Evolutionary conservation across 768 basidiomycete genomes (phyloP).

Genomic region (Leccinellum albellum): DNA sequence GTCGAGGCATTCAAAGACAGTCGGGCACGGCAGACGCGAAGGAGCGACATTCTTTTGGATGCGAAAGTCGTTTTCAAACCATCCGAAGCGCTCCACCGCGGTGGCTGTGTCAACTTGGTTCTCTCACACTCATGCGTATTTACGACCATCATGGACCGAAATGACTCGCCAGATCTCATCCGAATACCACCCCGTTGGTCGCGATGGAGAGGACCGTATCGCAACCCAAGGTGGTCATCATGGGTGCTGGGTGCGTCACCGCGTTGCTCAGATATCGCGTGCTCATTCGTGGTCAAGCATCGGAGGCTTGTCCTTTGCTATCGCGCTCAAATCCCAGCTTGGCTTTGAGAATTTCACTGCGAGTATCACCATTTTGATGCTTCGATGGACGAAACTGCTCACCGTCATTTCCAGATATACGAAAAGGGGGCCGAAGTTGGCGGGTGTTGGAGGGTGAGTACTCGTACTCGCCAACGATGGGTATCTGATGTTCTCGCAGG

Average conservation of each 20-base stretch:
- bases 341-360: slow-evolving; percentile 40
- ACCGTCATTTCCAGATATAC: slow-evolving; percentile 32
- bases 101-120: slow-evolving; percentile 23
- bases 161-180: background rate
- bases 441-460: slow-evolving; percentile 50
- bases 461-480: background rate
- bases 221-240: slow-evolving; percentile 17
- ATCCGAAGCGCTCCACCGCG: slow-evolving; percentile 3
- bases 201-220: background rate
- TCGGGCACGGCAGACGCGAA: slow-evolving; percentile 42
- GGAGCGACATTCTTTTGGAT: slow-evolving; percentile 48
- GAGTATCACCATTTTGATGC: slow-evolving; percentile 5
- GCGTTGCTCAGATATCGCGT: background rate
- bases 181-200: background rate
- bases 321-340: slow-evolving; percentile 37
- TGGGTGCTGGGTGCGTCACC: slow-evolving; percentile 21
- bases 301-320: slow-evolving; percentile 42
- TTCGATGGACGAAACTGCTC: background rate
- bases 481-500: slow-evolving; percentile 18
- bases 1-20: slow-evolving; percentile 13
- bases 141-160: no score
- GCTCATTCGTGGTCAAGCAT: slow-evolving; percentile 24
- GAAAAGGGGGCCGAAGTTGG: slow-evolving; percentile 45
- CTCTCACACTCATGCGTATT: no score
- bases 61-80: background rate